These are phyloP conservation scores for Byssoonygena ceratinophila DNA, from an alignment of 2,329 filamentous ascomycete species.

Conservation along the genomic window DNA sequence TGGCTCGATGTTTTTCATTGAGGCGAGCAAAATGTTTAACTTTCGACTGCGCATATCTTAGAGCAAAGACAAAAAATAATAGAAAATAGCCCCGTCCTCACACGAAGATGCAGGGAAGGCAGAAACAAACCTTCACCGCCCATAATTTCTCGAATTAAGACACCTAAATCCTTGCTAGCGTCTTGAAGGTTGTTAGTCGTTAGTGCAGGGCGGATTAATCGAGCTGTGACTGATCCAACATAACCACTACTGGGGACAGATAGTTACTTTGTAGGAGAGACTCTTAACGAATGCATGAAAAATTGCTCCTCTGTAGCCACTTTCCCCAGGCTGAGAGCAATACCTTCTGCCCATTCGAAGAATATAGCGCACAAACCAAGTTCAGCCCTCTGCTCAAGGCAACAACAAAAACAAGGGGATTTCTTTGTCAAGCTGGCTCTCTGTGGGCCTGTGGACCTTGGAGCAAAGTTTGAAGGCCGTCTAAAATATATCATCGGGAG, in stretches of 20 bases:
- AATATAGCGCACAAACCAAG: too few species aligned
- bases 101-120: neutral
- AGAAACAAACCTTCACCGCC: constrained; percentile 1
- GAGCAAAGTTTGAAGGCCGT: constrained; percentile 3
- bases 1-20: neutral
- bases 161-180: neutral
- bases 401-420: too few species aligned
- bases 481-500: constrained; percentile 6
- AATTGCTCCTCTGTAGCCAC: neutral
- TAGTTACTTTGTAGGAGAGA: neutral
- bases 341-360: too few species aligned
- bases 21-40: neutral
- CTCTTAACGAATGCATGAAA: neutral
- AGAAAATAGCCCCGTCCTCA: neutral
- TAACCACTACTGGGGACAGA: too few species aligned
- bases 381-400: too few species aligned
- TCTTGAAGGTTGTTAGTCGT: neutral
- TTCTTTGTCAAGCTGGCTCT: too few species aligned
- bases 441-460: constrained; percentile 2
- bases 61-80: neutral
- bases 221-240: constrained; percentile 3
- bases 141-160: neutral
- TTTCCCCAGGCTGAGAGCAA: too few species aligned
- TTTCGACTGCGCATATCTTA: neutral
- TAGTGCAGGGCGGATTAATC: neutral